Base-by-base conservation (phyloP, 2,329 filamentous ascomycete genomes). In the Cercospora beticola region DNA sequence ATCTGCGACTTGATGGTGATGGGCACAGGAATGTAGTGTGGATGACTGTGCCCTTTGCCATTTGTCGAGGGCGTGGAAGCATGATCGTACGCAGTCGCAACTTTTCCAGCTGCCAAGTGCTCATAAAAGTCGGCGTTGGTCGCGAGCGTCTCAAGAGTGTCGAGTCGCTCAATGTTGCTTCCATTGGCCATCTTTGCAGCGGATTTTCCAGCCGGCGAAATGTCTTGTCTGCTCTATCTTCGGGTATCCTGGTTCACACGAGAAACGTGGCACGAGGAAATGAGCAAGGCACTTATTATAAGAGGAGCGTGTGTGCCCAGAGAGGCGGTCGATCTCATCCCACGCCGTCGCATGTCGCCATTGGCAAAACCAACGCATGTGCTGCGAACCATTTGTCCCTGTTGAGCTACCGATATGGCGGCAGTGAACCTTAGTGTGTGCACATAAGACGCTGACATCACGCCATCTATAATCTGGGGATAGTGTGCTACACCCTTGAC, bases 1-100 rank as follows among this genome's bases (percentile, higher is more conserved):
- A 77, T 68, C 57, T 77, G 75, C 10, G 74, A 71, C 67, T 77
- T 77, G 60, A 77, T 70, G 5, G 75, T 76, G 21, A 76, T 75
- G 12, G 75, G 75, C n/a, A 77, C 75, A 5, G 75, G 75, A 40
- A 77, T 72, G 65, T 74, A 76, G 61, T 72, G 72, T 9, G 71
- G 73, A 54, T 71, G 68, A 4, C 57, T 62, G 10, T 36, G 56
- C 9, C 65, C 59, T 52, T 66, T 63, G 49, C 65, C 58, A 60
- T 69, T 68, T 26, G 36, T 46, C 64, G 65, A 56, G 62, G 71
- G 18, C 49, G 63, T 62, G 30, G 72, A 71, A 21, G 70, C 70
- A 49, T 36, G 33, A 18, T 69, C 68, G n/a, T 65, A 46, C 5
- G 62, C 65, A 16, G 68, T 71, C 9, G 74, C 71, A 40, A 71